A percentile compares a stretch with the other conserved stretches of the same genome.
phyloP scores from a whole-genome alignment of 768 basidiomycete genomes.

The Tubosaeta sp. region DNA sequence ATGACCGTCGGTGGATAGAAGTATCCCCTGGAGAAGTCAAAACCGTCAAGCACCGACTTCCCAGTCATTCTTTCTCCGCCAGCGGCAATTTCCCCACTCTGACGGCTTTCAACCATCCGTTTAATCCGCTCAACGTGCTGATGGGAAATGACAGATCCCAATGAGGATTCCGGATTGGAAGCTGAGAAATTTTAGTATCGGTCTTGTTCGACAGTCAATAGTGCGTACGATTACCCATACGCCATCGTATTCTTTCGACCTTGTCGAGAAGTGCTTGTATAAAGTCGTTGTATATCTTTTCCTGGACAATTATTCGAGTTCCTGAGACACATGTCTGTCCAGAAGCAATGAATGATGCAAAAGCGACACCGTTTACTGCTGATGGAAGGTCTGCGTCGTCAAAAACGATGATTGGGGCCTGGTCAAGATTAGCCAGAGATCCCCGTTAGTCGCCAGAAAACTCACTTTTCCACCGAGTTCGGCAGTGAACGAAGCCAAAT shows the following conservation, averaged over 20 bases:
- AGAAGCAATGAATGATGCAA: constrained; percentile 81
- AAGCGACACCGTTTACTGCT: constrained; percentile 81
- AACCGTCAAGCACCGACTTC: constrained; percentile 60
- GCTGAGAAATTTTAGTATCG: constrained; percentile 38
- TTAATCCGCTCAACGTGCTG: constrained; percentile 65
- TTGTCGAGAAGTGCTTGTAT: constrained; percentile 60
- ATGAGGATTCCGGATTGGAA: constrained; percentile 60
- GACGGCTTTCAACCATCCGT: constrained; percentile 45
- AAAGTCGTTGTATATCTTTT: constrained; percentile 64
- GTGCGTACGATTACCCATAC: constrained; percentile 75
- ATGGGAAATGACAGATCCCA: constrained; percentile 77
- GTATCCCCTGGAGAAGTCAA: constrained; percentile 64
- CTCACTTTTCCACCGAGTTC: constrained; percentile 82
- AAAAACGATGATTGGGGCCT: constrained; percentile 82
- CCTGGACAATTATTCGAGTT: constrained; percentile 75
- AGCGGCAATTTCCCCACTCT: constrained; percentile 45
- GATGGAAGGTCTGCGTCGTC: constrained; percentile 67
- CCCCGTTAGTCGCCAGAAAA: background rate
- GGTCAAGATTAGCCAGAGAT: constrained; percentile 3
- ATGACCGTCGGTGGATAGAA: constrained; percentile 84
- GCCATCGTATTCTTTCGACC: constrained; percentile 50
- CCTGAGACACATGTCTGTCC: constrained; percentile 93
- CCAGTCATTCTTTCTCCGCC: constrained; percentile 69
- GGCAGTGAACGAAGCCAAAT: constrained; percentile 72
- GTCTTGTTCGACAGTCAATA: background rate